Base-by-base conservation (phyloP, 805 yeast species). In the Ogataea sp. region DNA sequence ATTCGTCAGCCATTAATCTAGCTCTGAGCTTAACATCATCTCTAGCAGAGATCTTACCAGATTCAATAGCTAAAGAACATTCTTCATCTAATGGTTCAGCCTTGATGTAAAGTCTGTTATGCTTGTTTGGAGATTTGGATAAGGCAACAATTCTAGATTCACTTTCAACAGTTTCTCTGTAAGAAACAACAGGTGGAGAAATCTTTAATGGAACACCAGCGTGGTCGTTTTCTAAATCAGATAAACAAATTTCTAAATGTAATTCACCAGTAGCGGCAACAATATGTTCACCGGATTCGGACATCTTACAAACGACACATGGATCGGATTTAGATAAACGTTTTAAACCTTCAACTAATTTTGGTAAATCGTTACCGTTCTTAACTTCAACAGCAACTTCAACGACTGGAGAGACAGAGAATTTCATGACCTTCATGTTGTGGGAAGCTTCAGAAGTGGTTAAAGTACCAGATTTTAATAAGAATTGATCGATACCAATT, bases 221-320 rank as follows among this genome's bases (percentile, higher is more conserved):
- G 77, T 90, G 98, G 71, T 93, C 97, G 71, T 93, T 79, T 77
- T 88, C 94, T 68, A 90, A 82, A 74, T 90, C 98, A 61, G 70
- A 67, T 69, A 90, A 74, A 79, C 97, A 93, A 73, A 90, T 90
- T 76, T 90, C 98, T 78, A 90, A 80, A 72, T 90, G 98, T 71
- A 90, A 83, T 78, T 90, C 98, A 86, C 98, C 98, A 62, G 97
- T 87, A 75, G 95, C 95, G 62, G 97, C 97, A 71, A 90, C 97
- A 74, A 93, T 80, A 76, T 90, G 97, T 80, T 90, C 97, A 87
- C 98, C 98, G 55, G 96, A 79, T 73, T 80, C 90, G 58, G 81
- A 67, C 78, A 90, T 89, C 68, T 64, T 63, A 64, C 84, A 71
- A 70, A 86, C 75, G 59, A 93, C 97, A 81, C 97, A 90, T 67